Percentiles rank a stretch among this genome's conserved stretches.
phyloP scores from a whole-genome alignment of 2,329 filamentous ascomycete species.

The Bimuria novae-zelandiae region DNA sequence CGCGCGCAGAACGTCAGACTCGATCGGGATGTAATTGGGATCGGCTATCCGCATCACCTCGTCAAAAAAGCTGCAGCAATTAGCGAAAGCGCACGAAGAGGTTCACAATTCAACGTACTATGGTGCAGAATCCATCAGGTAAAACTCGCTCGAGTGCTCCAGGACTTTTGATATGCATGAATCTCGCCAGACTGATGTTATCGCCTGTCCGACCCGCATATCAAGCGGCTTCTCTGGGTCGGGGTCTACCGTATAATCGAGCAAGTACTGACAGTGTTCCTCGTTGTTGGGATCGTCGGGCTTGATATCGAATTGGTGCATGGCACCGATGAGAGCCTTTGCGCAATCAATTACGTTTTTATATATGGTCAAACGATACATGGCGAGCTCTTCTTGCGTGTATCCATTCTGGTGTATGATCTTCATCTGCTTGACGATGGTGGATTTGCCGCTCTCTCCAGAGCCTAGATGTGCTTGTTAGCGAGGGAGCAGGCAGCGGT shows the following conservation, averaged over 20 bases:
- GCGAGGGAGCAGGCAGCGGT: constrained; percentile 12
- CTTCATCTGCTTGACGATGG: constrained; percentile 99
- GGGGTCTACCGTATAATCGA: constrained; percentile 87
- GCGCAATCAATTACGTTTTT: constrained; percentile 98
- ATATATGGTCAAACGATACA: constrained; percentile 95
- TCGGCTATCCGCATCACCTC: constrained; percentile 84
- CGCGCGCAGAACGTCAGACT: constrained; percentile 92
- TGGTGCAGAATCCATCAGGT: constrained; percentile 97
- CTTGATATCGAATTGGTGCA: constrained; percentile 88
- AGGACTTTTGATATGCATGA: constrained; percentile 80
- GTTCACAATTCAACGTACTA: constrained; percentile 67
- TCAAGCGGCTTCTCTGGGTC: constrained; percentile 88
- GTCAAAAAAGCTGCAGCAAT: constrained; percentile 80
- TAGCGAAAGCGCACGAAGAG: constrained; percentile 11
- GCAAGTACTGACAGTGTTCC: constrained; percentile 76
- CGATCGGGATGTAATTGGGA: constrained; percentile 85
- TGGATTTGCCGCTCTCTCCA: constrained; percentile 98
- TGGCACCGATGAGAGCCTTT: constrained; percentile 87
- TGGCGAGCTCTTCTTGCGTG: constrained; percentile 86
- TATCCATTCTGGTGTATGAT: constrained; percentile 99
- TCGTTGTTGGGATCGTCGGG: constrained; percentile 73
- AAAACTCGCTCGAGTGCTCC: constrained; percentile 96
- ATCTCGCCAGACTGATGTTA: constrained; percentile 89
- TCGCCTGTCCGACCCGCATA: constrained; percentile 76
- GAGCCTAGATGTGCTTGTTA: constrained; percentile 67